phyloP scores from a whole-genome alignment of 257 asterid genomes.

The Ilex asprella region DNA sequence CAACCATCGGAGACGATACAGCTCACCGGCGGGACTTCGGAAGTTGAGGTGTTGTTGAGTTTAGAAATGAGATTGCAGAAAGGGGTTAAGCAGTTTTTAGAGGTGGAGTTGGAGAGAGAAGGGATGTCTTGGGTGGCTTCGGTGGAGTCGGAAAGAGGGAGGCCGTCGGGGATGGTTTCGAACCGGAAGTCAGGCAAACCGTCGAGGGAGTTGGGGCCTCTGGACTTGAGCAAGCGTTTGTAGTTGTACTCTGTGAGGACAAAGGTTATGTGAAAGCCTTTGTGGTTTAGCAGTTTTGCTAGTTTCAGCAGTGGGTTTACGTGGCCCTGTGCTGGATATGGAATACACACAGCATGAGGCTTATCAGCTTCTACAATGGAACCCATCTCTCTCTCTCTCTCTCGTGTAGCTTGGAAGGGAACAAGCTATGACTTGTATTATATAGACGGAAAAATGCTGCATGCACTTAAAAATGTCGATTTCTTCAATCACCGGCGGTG shows the following conservation, averaged over 20 bases:
- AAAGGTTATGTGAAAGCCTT: too few species aligned
- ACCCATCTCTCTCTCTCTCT: background rate
- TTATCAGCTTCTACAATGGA: background rate
- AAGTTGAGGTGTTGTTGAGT: constrained; percentile 13
- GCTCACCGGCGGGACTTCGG: constrained; percentile 32
- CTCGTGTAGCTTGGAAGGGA: too few species aligned
- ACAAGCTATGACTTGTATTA: too few species aligned
- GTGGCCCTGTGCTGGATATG: too few species aligned
- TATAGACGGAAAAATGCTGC: too few species aligned
- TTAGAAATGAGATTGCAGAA: constrained; percentile 30
- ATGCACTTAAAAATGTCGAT: too few species aligned
- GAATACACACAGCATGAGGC: constrained; percentile 14
- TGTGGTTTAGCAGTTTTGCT: too few species aligned
- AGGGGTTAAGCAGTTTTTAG: constrained; percentile 39
- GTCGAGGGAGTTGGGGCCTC: constrained; percentile 13
- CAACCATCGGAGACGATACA: constrained; percentile 45
- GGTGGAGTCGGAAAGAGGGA: constrained; percentile 21
- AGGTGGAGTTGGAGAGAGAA: constrained; percentile 30
- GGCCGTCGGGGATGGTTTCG: constrained; percentile 24
- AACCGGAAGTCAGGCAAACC: constrained; percentile 14
- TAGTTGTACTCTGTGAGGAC: constrained; percentile 16
- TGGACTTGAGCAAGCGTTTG: constrained; percentile 17
- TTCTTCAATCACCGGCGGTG: too few species aligned
- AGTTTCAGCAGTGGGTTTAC: too few species aligned
- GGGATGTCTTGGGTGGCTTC: constrained; percentile 26